Evolutionary conservation across 768 basidiomycete genomes (phyloP), one percentile per base, ranked within the genome.

Genomic region (Pleurotus giganteus): DNA sequence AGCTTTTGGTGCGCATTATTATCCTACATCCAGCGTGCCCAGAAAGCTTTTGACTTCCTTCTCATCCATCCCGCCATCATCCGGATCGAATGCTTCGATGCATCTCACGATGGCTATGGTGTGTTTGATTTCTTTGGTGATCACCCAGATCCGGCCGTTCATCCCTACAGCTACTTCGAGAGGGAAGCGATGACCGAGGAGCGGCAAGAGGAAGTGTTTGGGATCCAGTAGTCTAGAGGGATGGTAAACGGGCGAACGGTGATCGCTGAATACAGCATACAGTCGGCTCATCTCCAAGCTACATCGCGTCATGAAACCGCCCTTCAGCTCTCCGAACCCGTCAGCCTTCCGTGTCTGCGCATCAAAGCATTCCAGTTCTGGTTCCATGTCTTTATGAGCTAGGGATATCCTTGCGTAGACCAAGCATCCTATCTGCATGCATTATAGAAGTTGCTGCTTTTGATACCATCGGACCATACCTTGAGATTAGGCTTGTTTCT

Each of bases 301-400:
- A 63, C 90, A 91, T 31, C 82, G 78, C 7, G 89, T 76, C 57
- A 97, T 65, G 62, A 96, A 89, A 1, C 96, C 96, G 6, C 87
- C 90, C 60, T 91, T 94, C 32, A 99, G 78, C 61, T 95, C 94
- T 1, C 97, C 97, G 61, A 91, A 98, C 0, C 94, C 96, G 57
- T 92, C 91, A 1, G 94, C 75, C 70, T 97, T 98, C 59, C 84
- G 86, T 23, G 91, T 93, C 61, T 94, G 89, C 1, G 93, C 91
- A 64, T 98, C 92, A 62, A 97, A 92, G 67, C 97, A 99, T 66
- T 97, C 94, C 7, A 99, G 74, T 65, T 99, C 97, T 1, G 97
- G 95, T 53, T 99, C 97, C 91, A 98, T 95, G 68, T 98, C 95
- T 64, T 94, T 91, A 65, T 95, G 93, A 4, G 97, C 94, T 19